Evolutionary conservation across 805 yeast genomes (phyloP).

Genomic region (Dipodascopsis uninucleata): DNA sequence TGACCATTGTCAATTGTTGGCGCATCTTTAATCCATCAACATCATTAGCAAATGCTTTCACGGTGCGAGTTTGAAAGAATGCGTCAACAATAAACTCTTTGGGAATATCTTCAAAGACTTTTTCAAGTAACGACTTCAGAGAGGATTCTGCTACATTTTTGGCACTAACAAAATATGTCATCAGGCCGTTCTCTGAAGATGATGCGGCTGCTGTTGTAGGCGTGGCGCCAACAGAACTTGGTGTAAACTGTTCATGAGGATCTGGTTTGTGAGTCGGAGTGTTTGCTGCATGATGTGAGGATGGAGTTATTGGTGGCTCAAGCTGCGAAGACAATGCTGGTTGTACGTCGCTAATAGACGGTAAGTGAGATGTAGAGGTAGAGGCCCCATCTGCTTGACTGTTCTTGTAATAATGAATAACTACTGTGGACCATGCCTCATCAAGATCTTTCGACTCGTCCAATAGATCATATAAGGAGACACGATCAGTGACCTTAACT

Average conservation of each 20-base stretch:
- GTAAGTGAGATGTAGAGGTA: background rate
- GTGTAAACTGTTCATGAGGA: slow-evolving; percentile 12
- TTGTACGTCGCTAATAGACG: background rate
- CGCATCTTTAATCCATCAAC: slow-evolving; percentile 54
- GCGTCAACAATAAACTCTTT: slow-evolving; percentile 61
- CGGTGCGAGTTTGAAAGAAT: slow-evolving; percentile 55
- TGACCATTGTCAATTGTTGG: slow-evolving; percentile 55
- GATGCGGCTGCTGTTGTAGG: slow-evolving; percentile 1
- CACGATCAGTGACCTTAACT: slow-evolving; percentile 31
- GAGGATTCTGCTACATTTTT: slow-evolving; percentile 52
- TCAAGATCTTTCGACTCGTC: slow-evolving; percentile 28
- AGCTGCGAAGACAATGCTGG: too few species aligned
- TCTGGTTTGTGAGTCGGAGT: slow-evolving; percentile 2
- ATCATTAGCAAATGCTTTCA: slow-evolving; percentile 68
- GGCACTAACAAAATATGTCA: slow-evolving; percentile 49
- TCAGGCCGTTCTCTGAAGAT: slow-evolving; percentile 44
- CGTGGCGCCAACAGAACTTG: slow-evolving; percentile 2
- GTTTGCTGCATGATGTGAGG: slow-evolving; percentile 1
- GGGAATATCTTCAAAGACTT: slow-evolving; percentile 43
- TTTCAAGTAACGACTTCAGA: slow-evolving; percentile 25
- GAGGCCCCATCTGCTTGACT: background rate
- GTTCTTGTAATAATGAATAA: slow-evolving; percentile 31
- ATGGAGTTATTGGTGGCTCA: too few species aligned
- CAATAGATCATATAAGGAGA: slow-evolving; percentile 31
- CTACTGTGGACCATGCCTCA: slow-evolving; percentile 28